A percentile compares a stretch with the other conserved stretches of the same genome.
Evolutionary conservation across 2,329 filamentous ascomycete species (phyloP).

Genomic region (Torrubiella hemipterigena): DNA sequence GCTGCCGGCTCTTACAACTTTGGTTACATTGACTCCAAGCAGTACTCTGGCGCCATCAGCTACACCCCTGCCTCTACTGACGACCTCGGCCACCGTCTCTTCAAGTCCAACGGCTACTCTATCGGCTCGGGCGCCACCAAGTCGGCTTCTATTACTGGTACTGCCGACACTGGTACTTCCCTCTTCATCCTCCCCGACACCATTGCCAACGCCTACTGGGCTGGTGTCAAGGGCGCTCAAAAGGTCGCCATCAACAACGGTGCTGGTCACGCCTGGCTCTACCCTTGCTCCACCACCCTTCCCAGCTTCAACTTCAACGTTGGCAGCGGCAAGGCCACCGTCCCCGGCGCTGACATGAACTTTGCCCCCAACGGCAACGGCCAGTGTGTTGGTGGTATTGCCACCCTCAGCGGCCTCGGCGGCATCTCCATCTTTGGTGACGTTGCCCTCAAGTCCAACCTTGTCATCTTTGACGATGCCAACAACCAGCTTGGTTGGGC

Average conservation of each 20-base stretch:
- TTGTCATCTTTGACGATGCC: slow-evolving; percentile 39
- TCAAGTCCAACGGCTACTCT: slow-evolving; percentile 11
- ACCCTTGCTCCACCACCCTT: slow-evolving; percentile 31
- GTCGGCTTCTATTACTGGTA: slow-evolving; percentile 29
- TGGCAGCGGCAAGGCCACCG: slow-evolving; percentile 21
- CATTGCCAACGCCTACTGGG: slow-evolving; percentile 37
- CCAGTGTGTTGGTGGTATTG: slow-evolving; percentile 1
- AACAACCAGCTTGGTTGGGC: slow-evolving; percentile 33
- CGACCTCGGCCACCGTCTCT: slow-evolving; percentile 51
- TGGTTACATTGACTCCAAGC: slow-evolving; percentile 51
- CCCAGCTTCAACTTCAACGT: slow-evolving; percentile 32
- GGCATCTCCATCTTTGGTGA: slow-evolving; percentile 38
- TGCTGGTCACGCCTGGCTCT: slow-evolving; percentile 14
- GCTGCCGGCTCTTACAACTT: slow-evolving; percentile 44
- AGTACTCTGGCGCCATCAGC: slow-evolving; percentile 50
- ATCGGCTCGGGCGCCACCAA: slow-evolving; percentile 9
- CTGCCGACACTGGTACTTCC: slow-evolving; percentile 50
- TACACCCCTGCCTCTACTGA: slow-evolving; percentile 48
- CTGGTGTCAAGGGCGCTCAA: slow-evolving; percentile 3
- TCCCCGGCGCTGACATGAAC: not conserved
- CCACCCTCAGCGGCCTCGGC: not conserved
- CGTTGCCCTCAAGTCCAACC: slow-evolving; percentile 45
- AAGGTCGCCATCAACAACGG: not conserved
- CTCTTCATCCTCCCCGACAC: slow-evolving; percentile 44
- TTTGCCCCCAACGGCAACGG: not conserved